phyloP scores from a whole-genome alignment of 1,284 basidiomycete genomes.

The Ustilago hordei region DNA sequence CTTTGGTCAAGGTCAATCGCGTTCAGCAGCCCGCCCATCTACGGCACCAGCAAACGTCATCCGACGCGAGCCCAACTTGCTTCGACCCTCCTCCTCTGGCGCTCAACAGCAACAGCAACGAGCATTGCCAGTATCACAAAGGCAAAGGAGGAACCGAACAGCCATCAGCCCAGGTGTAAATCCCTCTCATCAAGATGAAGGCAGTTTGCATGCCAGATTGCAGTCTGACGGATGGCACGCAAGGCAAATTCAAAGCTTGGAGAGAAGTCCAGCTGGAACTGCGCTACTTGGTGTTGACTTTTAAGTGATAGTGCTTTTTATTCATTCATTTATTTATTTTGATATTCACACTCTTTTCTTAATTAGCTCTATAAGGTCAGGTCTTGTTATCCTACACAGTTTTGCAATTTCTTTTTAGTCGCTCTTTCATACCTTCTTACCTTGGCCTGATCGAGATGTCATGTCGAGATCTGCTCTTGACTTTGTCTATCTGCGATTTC shows the following conservation, averaged over 20 bases:
- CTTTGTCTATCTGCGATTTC: no score
- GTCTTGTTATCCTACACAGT: background rate
- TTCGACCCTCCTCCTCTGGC: constrained; percentile 34
- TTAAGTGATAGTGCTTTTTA: constrained; percentile 8
- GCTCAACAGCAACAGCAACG: constrained; percentile 3
- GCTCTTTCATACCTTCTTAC: no score
- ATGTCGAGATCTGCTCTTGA: no score
- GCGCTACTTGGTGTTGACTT: constrained; percentile 56
- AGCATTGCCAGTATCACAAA: constrained; percentile 2
- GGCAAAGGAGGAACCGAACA: constrained; percentile 28
- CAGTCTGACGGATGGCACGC: constrained; percentile 58
- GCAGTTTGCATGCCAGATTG: constrained; percentile 31
- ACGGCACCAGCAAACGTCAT: constrained; percentile 41
- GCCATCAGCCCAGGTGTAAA: background rate
- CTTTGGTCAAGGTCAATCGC: constrained; percentile 15
- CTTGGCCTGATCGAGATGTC: no score
- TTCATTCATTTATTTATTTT: background rate
- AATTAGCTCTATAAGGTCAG: background rate
- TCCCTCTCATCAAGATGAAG: constrained; percentile 33
- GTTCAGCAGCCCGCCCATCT: constrained; percentile 22
- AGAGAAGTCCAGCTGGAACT: constrained; percentile 52
- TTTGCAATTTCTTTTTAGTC: no score
- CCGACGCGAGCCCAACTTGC: constrained; percentile 24
- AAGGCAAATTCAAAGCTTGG: constrained; percentile 53
- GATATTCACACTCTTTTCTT: background rate